Evolutionary conservation across 2,329 filamentous ascomycete genomes (phyloP), one percentile per base, ranked within the genome.

Genomic region (Neoarthrinium moseri): DNA sequence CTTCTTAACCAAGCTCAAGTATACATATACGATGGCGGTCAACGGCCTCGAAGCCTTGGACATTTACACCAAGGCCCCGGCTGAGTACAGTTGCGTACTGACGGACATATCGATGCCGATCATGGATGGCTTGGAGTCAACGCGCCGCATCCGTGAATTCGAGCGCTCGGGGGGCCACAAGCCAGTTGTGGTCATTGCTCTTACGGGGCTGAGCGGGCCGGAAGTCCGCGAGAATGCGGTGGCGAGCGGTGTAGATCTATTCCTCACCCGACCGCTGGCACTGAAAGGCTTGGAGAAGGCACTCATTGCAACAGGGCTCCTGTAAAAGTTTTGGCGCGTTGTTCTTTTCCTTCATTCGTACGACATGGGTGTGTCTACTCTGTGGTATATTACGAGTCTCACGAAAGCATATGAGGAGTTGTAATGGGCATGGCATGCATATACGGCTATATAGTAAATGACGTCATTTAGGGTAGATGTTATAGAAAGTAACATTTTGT

Each of bases 141-240:
- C 70, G n/a, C 58, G 62, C 6, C 60, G 60, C 46, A 73, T 74
- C 20, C 64, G 72, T 8, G 57, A 63, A 1, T 61, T 70, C 18
- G 72, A 75, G 51, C 61, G 63, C 8, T 61, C 68, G 3, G 55
- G 62, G 18, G 59, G 60, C 1, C 54, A 69, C 1, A 47, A 56
- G 2, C 68, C 68, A 2, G 66, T 68, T 1, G 66, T 66, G 1
- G 65, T 75, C 23, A 71, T 75, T 21, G 71, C 72, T 1, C 55
- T 76, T 6, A 73, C 72, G 0, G 72, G 72, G 2, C 59, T 73
- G 4, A 72, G 69, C 1, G 69, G 68, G 37, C 61, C 64, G 0
- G 66, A 65, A 23, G 70, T 69, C 4, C 65, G 73, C 38, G 65
- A 71, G 45, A 72, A 75, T 46, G 71, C 73, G 1, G 69, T 71